Conservation (phyloP, 1,284 basidiomycete species). For the Spongiforma sp. region DNA sequence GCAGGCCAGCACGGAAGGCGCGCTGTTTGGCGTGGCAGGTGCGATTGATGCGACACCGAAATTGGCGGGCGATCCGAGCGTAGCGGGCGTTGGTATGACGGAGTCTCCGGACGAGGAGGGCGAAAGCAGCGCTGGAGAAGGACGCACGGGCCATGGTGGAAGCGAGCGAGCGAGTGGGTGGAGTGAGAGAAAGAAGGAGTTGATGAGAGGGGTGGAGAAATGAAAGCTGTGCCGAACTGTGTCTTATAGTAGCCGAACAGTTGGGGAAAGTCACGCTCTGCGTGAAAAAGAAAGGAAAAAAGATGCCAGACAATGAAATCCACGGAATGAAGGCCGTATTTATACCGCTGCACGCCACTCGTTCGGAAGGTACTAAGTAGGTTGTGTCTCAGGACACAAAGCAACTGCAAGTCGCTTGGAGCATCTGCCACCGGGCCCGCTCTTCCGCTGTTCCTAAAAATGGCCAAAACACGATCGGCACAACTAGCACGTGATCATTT, state of each 20-base stretch:
- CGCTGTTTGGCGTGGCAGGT: constrained; percentile 50
- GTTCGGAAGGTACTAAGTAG: too few species aligned
- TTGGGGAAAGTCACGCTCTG: constrained; percentile 23
- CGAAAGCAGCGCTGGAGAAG: constrained; percentile 32
- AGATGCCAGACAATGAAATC: too few species aligned
- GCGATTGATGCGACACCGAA: constrained; percentile 37
- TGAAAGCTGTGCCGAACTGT: constrained; percentile 19
- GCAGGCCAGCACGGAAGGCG: constrained; percentile 48
- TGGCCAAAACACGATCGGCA: too few species aligned
- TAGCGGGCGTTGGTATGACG: constrained; percentile 48
- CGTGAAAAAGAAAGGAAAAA: constrained; percentile 15
- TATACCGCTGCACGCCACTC: too few species aligned
- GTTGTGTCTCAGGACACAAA: too few species aligned
- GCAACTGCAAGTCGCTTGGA: too few species aligned
- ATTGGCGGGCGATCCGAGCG: constrained; percentile 39
- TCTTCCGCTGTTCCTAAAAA: too few species aligned
- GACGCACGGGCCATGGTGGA: constrained; percentile 30
- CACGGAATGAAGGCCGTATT: too few species aligned
- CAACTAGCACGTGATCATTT: too few species aligned
- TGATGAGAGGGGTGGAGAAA: constrained; percentile 1
- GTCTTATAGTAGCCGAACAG: too few species aligned
- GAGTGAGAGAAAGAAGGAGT: too few species aligned
- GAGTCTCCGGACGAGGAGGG: constrained; percentile 45
- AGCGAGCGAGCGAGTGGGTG: constrained; percentile 18
- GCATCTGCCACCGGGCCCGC: too few species aligned